Evolutionary conservation across 371 early-diverging fungal genomes (phyloP), one percentile per base, ranked within the genome.

Genomic region (Syncephalastrum racemosum): DNA sequence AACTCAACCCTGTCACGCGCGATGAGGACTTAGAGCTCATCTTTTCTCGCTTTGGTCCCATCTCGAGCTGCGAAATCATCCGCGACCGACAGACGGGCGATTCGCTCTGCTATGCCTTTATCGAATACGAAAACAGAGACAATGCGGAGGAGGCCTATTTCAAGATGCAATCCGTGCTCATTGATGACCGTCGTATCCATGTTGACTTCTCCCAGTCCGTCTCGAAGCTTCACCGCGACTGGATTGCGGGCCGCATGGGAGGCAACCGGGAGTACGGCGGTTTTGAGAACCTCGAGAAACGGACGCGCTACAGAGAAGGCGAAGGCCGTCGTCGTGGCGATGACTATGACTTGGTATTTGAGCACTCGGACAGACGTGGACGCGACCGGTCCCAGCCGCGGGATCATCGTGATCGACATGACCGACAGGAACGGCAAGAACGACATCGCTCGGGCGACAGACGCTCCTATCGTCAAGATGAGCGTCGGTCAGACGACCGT

Each of bases 151-250:
- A 93, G 75, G 94, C 93, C 4, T 94, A 92, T 64, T 90, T 91
- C 67, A 94, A 93, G 70, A 88, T 86, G 86, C 83, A 95, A 55
- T 94, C 94, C 55, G 97, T 96, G 3, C 66, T 97, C 24, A 93
- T 98, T 55, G 99, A 98, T 65, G 99, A 97, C 68, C 88, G 97
- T 2, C 79, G 99, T 40, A 96, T 98, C 42, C 93, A 95, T 65
- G 97, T 98, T 14, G 99, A 98, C 68, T 98, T 98, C 65, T 96
- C 97, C 18, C 99, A 98, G 76, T 91, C 91, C 24, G 98, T 98
- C 1, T 87, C 90, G 39, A 91, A 91, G 53, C 73, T 95, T 16
- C 91, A 91, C 63, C 80, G 81, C 48, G 85, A 82, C 44, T 90
- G 90, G 90, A 73, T 89, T 18, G 54, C 73, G 16, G 77, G 77